Evolutionary conservation across 83 land plant genomes (phyloP).

Genomic region (Picea abies): DNA sequence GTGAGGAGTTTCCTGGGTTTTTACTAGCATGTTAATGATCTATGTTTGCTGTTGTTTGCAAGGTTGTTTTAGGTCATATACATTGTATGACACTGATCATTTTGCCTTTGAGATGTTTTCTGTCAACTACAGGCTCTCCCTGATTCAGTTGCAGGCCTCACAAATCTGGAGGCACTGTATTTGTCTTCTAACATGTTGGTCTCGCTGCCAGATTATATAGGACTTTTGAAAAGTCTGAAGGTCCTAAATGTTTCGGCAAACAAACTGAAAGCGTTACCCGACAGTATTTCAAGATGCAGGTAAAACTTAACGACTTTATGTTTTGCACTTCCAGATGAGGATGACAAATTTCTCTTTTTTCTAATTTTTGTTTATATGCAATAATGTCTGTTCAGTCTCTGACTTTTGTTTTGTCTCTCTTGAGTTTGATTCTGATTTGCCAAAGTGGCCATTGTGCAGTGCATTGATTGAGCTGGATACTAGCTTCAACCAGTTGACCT

Average conservation of each 20-base stretch:
- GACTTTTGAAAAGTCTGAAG: slow-evolving; percentile 62
- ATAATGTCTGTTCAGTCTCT: neutral
- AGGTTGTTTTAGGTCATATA: too few relatives aligned
- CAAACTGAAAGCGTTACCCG: slow-evolving; percentile 68
- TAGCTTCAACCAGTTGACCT: slow-evolving; percentile 69
- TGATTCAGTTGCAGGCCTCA: slow-evolving; percentile 73
- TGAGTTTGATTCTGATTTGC: neutral
- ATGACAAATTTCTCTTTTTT: too few relatives aligned
- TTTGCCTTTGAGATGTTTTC: too few relatives aligned
- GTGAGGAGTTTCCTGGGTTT: too few relatives aligned
- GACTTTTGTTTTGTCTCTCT: neutral
- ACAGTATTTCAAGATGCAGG: slow-evolving; percentile 88
- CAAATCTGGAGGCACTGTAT: slow-evolving; percentile 58
- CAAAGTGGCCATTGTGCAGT: slow-evolving; percentile 34
- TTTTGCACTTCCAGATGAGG: neutral
- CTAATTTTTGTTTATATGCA: too few relatives aligned
- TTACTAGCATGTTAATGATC: too few relatives aligned
- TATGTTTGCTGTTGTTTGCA: too few relatives aligned
- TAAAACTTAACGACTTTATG: slow-evolving; percentile 18
- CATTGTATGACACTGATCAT: too few relatives aligned
- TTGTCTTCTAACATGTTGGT: slow-evolving; percentile 60
- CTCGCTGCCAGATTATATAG: slow-evolving; percentile 80
- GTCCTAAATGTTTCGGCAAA: slow-evolving; percentile 71
- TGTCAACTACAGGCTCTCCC: slow-evolving; percentile 56
- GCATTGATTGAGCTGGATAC: slow-evolving; percentile 73